Conservation (phyloP, 1,139 yeast genomes). For the Arxiozyma heterogenica region DNA sequence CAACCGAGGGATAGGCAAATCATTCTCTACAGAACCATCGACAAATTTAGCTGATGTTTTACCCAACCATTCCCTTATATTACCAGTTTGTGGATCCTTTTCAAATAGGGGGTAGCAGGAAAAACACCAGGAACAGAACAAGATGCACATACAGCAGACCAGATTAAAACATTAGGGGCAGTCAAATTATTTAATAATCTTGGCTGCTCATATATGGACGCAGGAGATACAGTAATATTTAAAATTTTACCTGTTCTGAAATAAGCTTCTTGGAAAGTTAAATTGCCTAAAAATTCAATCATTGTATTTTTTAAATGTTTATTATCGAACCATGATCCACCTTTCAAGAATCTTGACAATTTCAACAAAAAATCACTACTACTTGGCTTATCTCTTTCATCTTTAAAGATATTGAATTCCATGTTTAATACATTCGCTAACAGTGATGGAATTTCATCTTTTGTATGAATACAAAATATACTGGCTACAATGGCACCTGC, state of each 20-base stretch:
- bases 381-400: conserved; percentile 39
- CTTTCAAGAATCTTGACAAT: conserved; percentile 38
- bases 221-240: conserved; percentile 85
- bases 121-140: conserved; percentile 91
- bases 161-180: conserved; percentile 85
- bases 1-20: conserved; percentile 77
- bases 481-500: conserved; percentile 96
- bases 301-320: conserved; percentile 62
- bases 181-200: conserved; percentile 79
- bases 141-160: conserved; percentile 97
- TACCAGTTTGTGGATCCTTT: conserved; percentile 62
- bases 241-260: conserved; percentile 76
- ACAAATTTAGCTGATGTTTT: conserved; percentile 65
- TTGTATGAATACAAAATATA: conserved; percentile 69
- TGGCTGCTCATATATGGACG: conserved; percentile 73
- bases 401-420: conserved; percentile 66
- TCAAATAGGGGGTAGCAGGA: conserved; percentile 79
- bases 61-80: conserved; percentile 59
- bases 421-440: conserved; percentile 46
- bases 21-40: conserved; percentile 95
- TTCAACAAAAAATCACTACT: conserved; percentile 38
- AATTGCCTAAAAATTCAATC: conserved; percentile 74
- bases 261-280: conserved; percentile 91
- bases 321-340: conserved; percentile 84
- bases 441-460: conserved; percentile 57